Percentiles rank a stretch among this genome's conserved stretches.
Conservation (phyloP, 2,329 filamentous ascomycete genomes). For the Truncatella angustata region DNA sequence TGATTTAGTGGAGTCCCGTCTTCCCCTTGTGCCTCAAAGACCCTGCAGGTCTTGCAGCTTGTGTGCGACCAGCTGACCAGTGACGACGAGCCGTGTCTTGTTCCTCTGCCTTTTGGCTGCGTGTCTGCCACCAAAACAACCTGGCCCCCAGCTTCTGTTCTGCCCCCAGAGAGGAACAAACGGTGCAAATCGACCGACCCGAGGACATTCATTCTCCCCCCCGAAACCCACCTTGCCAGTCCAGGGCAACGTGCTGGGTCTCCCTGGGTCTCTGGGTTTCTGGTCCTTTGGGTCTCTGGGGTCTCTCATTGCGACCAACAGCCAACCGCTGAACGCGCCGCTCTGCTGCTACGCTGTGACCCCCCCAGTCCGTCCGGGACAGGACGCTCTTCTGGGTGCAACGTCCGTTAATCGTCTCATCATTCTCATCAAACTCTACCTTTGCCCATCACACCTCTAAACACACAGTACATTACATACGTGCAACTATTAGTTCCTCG, state of each 20-base stretch:
- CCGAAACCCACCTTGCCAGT: too few species aligned
- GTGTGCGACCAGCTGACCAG: constrained; percentile 1
- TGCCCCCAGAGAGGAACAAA: too few species aligned
- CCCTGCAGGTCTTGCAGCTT: constrained; percentile 4
- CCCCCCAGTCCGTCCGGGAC: background rate
- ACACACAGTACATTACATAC: too few species aligned
- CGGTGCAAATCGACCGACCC: background rate
- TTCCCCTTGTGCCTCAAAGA: constrained; percentile 5
- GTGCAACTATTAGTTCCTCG: background rate
- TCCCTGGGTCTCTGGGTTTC: too few species aligned
- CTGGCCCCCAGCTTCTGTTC: constrained; percentile 4
- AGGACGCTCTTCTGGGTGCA: background rate
- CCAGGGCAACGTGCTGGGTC: too few species aligned
- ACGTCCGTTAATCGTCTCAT: constrained; percentile 4
- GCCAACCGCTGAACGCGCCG: constrained; percentile 5
- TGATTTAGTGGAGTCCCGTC: background rate
- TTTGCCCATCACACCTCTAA: too few species aligned
- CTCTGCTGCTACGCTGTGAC: constrained; percentile 3
- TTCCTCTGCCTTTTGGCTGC: too few species aligned
- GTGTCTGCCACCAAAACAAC: too few species aligned
- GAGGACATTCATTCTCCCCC: too few species aligned
- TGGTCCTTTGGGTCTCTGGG: too few species aligned
- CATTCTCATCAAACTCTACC: constrained; percentile 1
- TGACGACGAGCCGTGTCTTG: constrained; percentile 4
- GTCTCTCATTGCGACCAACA: too few species aligned